Conservation (phyloP, 495 filamentous ascomycete species). For the Paragyromitra xinjiangensis region DNA sequence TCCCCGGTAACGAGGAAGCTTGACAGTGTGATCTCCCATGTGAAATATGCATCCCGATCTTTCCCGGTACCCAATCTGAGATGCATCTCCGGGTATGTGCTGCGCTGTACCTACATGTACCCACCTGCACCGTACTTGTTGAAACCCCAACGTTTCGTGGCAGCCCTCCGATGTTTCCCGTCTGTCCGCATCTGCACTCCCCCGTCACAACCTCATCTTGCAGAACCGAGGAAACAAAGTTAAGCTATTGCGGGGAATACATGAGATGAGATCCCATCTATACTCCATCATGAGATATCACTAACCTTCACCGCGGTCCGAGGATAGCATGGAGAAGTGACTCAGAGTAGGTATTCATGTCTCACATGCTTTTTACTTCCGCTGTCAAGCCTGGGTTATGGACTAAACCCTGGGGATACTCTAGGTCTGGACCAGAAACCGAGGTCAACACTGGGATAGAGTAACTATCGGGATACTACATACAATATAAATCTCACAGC, state of each 20-base stretch:
- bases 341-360: background rate
- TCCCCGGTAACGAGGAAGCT: background rate
- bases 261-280: background rate
- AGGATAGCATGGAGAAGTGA: background rate
- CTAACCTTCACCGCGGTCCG: background rate
- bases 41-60: constrained; percentile 9
- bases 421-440: background rate
- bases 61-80: constrained; percentile 23
- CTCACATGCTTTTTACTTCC: background rate
- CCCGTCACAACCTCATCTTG: background rate
- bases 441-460: background rate
- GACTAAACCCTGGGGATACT: background rate
- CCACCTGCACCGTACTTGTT: background rate
- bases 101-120: background rate
- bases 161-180: background rate
- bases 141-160: background rate
- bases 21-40: background rate
- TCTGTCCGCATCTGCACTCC: background rate
- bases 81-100: background rate
- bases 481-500: background rate
- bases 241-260: constrained; percentile 9
- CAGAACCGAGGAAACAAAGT: constrained; percentile 7
- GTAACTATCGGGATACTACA: background rate
- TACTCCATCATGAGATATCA: background rate
- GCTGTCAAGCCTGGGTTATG: background rate